Base-by-base conservation (phyloP, 176 grass and related monocot genomes). In the Saccharum spontaneum region DNA sequence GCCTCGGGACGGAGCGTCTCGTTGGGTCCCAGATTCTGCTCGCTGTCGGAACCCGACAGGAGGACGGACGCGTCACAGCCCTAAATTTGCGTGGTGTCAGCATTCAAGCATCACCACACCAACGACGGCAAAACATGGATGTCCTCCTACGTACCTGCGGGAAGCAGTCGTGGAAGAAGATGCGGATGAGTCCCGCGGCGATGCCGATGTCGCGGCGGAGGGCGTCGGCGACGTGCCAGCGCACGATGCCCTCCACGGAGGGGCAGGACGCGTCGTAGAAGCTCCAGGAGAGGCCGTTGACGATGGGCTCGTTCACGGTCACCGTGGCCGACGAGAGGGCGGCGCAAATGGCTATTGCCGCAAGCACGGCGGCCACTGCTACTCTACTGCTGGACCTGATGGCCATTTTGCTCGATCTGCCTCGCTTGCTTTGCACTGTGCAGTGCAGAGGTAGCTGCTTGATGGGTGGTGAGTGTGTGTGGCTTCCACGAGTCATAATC, bases 161-260 rank as follows among this genome's bases (percentile, higher is more conserved):
- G 67, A 92, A 92, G 91, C 91, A 92, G 71, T 92, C 91, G 70
- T 92, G 91, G 71, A 89, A 89, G 45, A 87, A 65, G 84, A 92
- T 80, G 36, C 91, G 91, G 71, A 92, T 54, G 72, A 92, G 76
- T 0, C 87, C 91, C 30, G 85, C 84, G 39, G 87, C 87, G 71
- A 92, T 70, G 65, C 87, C 87, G 7, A 60, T 31, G 66, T 92
- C 87, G 12, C 67, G 68, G 2, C 38, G 26, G 81, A 92, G 77
- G 0, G 69, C 84, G 24, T 68, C 62, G 5, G 4, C 2, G 24
- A 92, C 79, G 11, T 77, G 7, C 69, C 15, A 57, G 38, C 72
- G 43, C 36, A 89, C 80, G 71, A 89, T 87, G 81, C 6, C 34
- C 84, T 87, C 76, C 5, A 79, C 55, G 22, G 15, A 5, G 8